phyloP scores from a whole-genome alignment of 2,329 filamentous ascomycete species.

The Anthostomella pinea region DNA sequence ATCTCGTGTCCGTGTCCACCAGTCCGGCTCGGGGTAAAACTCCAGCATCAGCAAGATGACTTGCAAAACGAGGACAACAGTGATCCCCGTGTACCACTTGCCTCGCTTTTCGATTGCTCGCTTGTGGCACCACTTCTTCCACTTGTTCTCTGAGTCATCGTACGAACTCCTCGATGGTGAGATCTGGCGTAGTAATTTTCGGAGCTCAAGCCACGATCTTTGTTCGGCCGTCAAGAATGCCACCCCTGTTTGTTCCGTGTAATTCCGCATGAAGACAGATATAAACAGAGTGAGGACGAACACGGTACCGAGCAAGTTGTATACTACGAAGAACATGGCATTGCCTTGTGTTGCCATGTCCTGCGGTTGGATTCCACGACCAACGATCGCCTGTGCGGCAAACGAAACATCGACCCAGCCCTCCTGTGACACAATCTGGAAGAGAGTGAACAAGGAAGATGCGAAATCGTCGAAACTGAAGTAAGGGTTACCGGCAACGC shows the following conservation, averaged over 20 bases:
- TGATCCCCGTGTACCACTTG: constrained; percentile 83
- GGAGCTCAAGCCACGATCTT: constrained; percentile 91
- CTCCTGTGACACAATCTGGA: constrained; percentile 98
- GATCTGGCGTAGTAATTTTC: constrained; percentile 88
- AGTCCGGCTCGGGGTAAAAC: constrained; percentile 70
- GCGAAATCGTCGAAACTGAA: constrained; percentile 95
- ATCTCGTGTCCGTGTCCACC: constrained; percentile 71
- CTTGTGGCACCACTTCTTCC: constrained; percentile 94
- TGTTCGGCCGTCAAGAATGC: constrained; percentile 95
- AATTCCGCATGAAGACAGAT: constrained; percentile 99
- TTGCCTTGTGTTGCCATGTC: constrained; percentile 73
- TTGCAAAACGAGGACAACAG: constrained; percentile 75
- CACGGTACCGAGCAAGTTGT: constrained; percentile 93
- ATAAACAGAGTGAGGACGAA: constrained; percentile 97
- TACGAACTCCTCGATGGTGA: constrained; percentile 92
- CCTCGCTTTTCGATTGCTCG: constrained; percentile 92
- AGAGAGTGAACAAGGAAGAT: constrained; percentile 91
- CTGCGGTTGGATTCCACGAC: constrained; percentile 68
- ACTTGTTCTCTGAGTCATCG: constrained; percentile 69
- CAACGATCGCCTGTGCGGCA: constrained; percentile 77
- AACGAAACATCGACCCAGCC: constrained; percentile 96
- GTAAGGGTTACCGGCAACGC: constrained; percentile 75
- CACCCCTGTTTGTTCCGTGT: constrained; percentile 96
- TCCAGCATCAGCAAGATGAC: constrained; percentile 80
- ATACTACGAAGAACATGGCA: constrained; percentile 89